phyloP scores from a whole-genome alignment of 2,329 filamentous ascomycete genomes.

The Colletotrichum sp. region DNA sequence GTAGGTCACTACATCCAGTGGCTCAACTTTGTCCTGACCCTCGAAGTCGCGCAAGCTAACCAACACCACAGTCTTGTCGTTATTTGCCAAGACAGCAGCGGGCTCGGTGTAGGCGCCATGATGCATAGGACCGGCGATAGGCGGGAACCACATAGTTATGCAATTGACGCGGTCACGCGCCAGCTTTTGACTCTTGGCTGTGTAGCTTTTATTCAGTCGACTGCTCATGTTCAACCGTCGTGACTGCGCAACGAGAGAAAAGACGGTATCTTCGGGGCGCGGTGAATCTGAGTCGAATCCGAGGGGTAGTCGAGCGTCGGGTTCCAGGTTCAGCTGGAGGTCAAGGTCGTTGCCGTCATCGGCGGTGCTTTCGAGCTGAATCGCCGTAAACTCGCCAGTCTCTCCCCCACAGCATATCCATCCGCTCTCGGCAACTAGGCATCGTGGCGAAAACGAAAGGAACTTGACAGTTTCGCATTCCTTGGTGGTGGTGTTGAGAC shows the following conservation, averaged over 20 bases:
- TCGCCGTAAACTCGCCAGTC: constrained; percentile 83
- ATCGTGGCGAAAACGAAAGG: constrained; percentile 78
- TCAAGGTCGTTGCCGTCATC: constrained; percentile 31
- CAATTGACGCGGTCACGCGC: constrained; percentile 70
- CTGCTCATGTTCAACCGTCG: constrained; percentile 32
- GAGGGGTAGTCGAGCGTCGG: constrained; percentile 35
- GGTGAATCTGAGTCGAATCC: constrained; percentile 31
- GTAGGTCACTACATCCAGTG: constrained; percentile 74
- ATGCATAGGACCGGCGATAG: constrained; percentile 33
- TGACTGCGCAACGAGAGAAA: constrained; percentile 42
- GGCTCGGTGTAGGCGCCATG: constrained; percentile 51
- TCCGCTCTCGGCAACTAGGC: constrained; percentile 82
- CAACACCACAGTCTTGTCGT: constrained; percentile 88
- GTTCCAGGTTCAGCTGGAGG: constrained; percentile 33
- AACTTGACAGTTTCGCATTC: constrained; percentile 77
- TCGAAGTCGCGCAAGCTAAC: constrained; percentile 73
- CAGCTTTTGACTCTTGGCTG: constrained; percentile 58
- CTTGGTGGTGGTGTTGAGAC: constrained; percentile 70
- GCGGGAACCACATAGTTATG: constrained; percentile 68
- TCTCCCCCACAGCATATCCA: constrained; percentile 94
- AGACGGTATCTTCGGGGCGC: constrained; percentile 35
- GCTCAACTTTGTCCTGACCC: constrained; percentile 48
- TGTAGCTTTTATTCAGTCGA: constrained; percentile 47
- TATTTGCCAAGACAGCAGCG: constrained; percentile 83
- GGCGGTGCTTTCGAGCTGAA: constrained; percentile 61